Evolutionary conservation across 2,329 filamentous ascomycete species (phyloP).

Genomic region (Dendryphion nanum): DNA sequence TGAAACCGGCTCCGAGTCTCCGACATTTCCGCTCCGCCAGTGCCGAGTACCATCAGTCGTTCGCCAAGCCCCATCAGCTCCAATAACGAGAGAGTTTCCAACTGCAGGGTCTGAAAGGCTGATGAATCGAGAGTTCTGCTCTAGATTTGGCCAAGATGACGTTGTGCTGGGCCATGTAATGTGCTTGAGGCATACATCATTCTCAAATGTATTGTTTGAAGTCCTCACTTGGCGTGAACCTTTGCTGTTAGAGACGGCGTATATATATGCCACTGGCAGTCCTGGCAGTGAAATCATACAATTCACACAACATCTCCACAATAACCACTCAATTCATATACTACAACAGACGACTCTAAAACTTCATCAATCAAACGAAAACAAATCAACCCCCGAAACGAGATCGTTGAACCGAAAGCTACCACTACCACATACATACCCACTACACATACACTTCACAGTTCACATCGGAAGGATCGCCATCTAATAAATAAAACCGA

Average conservation of each 20-base stretch:
- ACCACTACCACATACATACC: not conserved
- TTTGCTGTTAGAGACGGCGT: not conserved
- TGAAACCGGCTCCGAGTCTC: not conserved
- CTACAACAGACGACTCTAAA: not conserved
- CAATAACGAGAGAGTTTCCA: not conserved
- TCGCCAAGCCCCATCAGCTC: conserved; percentile 1
- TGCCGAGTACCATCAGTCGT: not conserved
- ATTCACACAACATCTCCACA: too few relatives aligned
- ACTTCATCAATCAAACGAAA: not conserved
- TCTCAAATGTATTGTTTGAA: too few relatives aligned
- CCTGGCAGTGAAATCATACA: too few relatives aligned
- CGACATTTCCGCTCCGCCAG: conserved; percentile 4
- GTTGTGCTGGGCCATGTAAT: conserved; percentile 4
- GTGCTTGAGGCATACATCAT: not conserved
- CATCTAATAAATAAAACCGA: too few relatives aligned
- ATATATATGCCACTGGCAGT: not conserved
- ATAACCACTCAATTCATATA: not conserved
- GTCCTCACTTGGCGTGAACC: not conserved
- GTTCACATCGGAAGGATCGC: not conserved
- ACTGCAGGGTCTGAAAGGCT: not conserved
- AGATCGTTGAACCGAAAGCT: not conserved
- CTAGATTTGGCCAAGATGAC: not conserved
- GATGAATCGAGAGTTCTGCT: not conserved
- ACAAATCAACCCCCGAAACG: not conserved
- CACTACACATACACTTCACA: not conserved